phyloP scores from a whole-genome alignment of 257 asterid species.

The Nicotiana attenuata region DNA sequence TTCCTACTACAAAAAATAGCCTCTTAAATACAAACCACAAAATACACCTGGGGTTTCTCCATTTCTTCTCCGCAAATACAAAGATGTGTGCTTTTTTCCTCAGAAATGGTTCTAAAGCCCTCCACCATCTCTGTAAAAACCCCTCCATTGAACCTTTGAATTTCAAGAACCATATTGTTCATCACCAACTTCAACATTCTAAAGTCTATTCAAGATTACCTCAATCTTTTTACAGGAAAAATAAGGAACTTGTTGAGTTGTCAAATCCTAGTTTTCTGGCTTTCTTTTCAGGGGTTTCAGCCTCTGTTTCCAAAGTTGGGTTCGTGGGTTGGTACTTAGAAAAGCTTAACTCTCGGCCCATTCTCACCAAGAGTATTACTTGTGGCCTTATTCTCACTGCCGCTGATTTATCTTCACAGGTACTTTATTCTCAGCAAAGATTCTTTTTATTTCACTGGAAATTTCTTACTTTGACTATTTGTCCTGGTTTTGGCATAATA shows the following conservation, averaged over 20 bases:
- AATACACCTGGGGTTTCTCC: slow-evolving; percentile 1
- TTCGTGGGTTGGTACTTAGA: slow-evolving; percentile 65
- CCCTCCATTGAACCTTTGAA: slow-evolving; percentile 12
- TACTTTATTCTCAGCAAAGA: background rate
- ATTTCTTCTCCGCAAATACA: background rate
- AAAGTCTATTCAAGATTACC: slow-evolving; percentile 37
- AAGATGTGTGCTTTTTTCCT: slow-evolving; percentile 8
- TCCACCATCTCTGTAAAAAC: background rate
- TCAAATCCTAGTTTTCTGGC: slow-evolving; percentile 17
- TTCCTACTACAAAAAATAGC: too few relatives aligned
- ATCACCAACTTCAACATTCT: slow-evolving; percentile 26
- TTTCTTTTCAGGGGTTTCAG: slow-evolving; percentile 20
- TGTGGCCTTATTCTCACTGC: slow-evolving; percentile 67
- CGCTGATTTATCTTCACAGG: slow-evolving; percentile 91
- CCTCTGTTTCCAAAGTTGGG: slow-evolving; percentile 36
- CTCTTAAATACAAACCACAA: background rate
- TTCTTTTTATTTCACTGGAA: too few relatives aligned
- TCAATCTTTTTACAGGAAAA: slow-evolving; percentile 16
- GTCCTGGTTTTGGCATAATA: background rate
- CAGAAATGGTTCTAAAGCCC: slow-evolving; percentile 2
- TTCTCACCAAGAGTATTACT: slow-evolving; percentile 73
- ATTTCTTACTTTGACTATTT: too few relatives aligned
- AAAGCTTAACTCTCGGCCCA: slow-evolving; percentile 52
- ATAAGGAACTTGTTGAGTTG: slow-evolving; percentile 21
- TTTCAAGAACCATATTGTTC: slow-evolving; percentile 11